Percentiles rank a stretch among this genome's conserved stretches.
phyloP scores from a whole-genome alignment of 1,139 yeast genomes.

The Zygoascus sp. region DNA sequence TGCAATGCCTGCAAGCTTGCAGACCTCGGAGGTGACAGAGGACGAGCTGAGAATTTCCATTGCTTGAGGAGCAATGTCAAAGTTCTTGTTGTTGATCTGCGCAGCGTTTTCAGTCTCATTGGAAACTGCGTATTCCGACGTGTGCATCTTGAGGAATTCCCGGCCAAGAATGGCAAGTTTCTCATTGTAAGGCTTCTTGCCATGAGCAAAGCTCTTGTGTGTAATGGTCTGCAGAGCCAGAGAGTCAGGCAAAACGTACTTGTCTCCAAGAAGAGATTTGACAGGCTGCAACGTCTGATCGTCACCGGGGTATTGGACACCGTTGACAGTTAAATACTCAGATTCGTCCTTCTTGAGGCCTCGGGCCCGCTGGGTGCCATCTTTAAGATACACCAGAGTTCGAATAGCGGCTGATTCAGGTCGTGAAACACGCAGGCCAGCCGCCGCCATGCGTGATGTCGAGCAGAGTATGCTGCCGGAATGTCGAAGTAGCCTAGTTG shows the following conservation, averaged over 20 bases:
- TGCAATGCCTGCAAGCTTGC: slow-evolving; percentile 30
- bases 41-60: slow-evolving; percentile 32
- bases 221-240: slow-evolving; percentile 74
- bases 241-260: slow-evolving; percentile 39
- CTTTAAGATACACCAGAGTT: slow-evolving; percentile 40
- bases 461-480: background rate
- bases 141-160: slow-evolving; percentile 58
- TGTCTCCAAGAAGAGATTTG: slow-evolving; percentile 50
- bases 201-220: slow-evolving; percentile 92
- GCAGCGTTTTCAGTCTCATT: slow-evolving; percentile 19
- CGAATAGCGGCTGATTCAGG: slow-evolving; percentile 1
- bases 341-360: slow-evolving; percentile 78
- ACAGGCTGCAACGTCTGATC: slow-evolving; percentile 47
- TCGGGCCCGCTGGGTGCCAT: slow-evolving; percentile 58
- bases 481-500: background rate
- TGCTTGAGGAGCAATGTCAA: slow-evolving; percentile 42
- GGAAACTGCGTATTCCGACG: slow-evolving; percentile 49
- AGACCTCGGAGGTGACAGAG: slow-evolving; percentile 42
- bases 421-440: too few relatives aligned
- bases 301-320: slow-evolving; percentile 54
- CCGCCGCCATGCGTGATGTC: background rate
- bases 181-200: slow-evolving; percentile 82
- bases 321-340: slow-evolving; percentile 54
- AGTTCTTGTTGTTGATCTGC: slow-evolving; percentile 52
- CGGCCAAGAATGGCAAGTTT: slow-evolving; percentile 75